phyloP scores from a whole-genome alignment of 495 filamentous ascomycete genomes.

The Neurospora sublineolata region DNA sequence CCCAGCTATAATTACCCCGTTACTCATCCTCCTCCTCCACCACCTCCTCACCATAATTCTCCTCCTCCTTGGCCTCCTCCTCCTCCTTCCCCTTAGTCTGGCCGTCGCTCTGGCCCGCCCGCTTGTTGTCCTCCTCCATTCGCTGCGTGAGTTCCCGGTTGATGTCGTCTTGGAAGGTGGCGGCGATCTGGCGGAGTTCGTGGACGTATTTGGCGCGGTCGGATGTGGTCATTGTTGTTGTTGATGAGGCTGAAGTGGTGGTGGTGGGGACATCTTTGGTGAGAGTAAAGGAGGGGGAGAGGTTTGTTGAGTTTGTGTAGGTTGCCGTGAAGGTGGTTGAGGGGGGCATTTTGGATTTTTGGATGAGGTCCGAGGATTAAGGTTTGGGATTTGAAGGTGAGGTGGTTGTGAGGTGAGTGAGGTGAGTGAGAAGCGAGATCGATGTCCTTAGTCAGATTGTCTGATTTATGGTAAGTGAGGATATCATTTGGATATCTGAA shows the following conservation, averaged over 20 bases:
- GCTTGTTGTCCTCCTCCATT: constrained; percentile 78
- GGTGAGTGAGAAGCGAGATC: neutral
- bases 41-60: constrained; percentile 76
- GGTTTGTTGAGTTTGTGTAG: constrained; percentile 47
- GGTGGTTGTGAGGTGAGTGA: neutral
- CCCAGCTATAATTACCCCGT: no score
- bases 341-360: constrained; percentile 6
- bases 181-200: constrained; percentile 49
- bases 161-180: constrained; percentile 55
- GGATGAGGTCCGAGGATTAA: neutral
- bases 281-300: constrained; percentile 30
- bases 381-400: neutral
- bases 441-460: neutral
- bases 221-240: constrained; percentile 16
- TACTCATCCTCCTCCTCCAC: constrained; percentile 33
- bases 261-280: constrained; percentile 27
- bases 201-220: constrained; percentile 50
- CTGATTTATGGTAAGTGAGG: neutral
- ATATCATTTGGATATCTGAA: neutral
- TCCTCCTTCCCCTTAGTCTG: constrained; percentile 34
- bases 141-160: constrained; percentile 73
- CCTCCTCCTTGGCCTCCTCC: constrained; percentile 73
- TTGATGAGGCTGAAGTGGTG: constrained; percentile 1
- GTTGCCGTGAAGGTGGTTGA: constrained; percentile 28
- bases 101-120: constrained; percentile 12